phyloP scores from a whole-genome alignment of 345 rosid genomes.

The Gossypioides kirkii region DNA sequence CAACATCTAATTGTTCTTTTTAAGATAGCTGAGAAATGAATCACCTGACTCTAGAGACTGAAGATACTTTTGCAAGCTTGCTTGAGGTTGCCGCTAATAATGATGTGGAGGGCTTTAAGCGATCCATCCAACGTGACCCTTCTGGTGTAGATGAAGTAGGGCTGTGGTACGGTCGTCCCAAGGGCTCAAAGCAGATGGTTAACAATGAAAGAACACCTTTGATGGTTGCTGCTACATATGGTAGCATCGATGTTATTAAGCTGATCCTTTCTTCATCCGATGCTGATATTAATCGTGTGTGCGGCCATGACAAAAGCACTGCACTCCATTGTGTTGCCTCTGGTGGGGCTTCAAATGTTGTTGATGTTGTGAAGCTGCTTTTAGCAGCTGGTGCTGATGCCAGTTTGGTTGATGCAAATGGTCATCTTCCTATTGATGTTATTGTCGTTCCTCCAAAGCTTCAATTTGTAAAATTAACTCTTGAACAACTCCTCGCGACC shows the following conservation, averaged over 20 bases:
- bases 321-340: slow-evolving; percentile 96
- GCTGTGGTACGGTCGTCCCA: slow-evolving; percentile 83
- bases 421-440: slow-evolving; percentile 69
- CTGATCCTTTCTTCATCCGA: slow-evolving; percentile 61
- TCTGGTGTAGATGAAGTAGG: slow-evolving; percentile 71
- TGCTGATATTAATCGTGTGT: slow-evolving; percentile 67
- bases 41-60: slow-evolving; percentile 73
- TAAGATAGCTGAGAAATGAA: slow-evolving; percentile 57
- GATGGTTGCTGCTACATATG: slow-evolving; percentile 93
- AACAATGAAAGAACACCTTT: slow-evolving; percentile 75
- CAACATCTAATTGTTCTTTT: slow-evolving; percentile 20
- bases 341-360: slow-evolving; percentile 74
- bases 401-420: slow-evolving; percentile 50
- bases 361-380: slow-evolving; percentile 73
- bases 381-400: slow-evolving; percentile 80
- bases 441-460: slow-evolving; percentile 81
- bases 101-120: slow-evolving; percentile 57
- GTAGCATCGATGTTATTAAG: slow-evolving; percentile 69
- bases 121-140: slow-evolving; percentile 54
- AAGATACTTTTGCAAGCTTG: slow-evolving; percentile 74
- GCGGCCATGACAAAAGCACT: slow-evolving; percentile 65
- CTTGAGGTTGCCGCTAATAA: slow-evolving; percentile 95
- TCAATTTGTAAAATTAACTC: slow-evolving; percentile 40
- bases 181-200: slow-evolving; percentile 81
- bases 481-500: slow-evolving; percentile 62